phyloP scores from a whole-genome alignment of 2,329 filamentous ascomycete species.

The Monosporascus sp. region DNA sequence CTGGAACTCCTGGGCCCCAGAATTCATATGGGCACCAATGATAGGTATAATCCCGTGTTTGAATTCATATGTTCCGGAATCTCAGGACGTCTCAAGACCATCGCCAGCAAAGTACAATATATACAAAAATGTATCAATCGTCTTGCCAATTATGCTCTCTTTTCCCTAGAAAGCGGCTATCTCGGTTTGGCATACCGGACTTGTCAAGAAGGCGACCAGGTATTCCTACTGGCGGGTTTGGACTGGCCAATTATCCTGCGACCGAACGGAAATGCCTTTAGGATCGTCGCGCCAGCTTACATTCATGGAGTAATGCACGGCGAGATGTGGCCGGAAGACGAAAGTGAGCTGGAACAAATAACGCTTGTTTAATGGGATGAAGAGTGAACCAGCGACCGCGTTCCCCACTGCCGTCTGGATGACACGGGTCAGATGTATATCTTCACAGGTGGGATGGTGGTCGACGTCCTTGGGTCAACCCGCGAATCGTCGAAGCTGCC shows the following conservation, averaged over 20 bases:
- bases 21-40: neutral
- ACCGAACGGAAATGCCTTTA: neutral
- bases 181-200: constrained; percentile 1
- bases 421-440: no score
- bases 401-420: no score
- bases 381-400: neutral
- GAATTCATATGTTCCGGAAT: neutral
- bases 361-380: constrained; percentile 1
- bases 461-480: no score
- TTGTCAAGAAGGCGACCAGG: neutral
- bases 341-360: constrained; percentile 1
- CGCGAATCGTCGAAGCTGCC: no score
- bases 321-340: constrained; percentile 4
- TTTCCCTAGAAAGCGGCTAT: constrained; percentile 2
- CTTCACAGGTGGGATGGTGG: no score
- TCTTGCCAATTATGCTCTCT: neutral
- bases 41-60: neutral
- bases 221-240: constrained; percentile 2
- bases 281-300: constrained; percentile 3
- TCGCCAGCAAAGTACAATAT: neutral
- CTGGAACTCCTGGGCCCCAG: neutral
- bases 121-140: neutral
- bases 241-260: constrained; percentile 1
- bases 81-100: no score
- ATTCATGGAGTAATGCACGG: constrained; percentile 3